Evolutionary conservation across 257 asterid genomes (phyloP), one percentile per base, ranked within the genome.

Genomic region (Apocynum venetum): DNA sequence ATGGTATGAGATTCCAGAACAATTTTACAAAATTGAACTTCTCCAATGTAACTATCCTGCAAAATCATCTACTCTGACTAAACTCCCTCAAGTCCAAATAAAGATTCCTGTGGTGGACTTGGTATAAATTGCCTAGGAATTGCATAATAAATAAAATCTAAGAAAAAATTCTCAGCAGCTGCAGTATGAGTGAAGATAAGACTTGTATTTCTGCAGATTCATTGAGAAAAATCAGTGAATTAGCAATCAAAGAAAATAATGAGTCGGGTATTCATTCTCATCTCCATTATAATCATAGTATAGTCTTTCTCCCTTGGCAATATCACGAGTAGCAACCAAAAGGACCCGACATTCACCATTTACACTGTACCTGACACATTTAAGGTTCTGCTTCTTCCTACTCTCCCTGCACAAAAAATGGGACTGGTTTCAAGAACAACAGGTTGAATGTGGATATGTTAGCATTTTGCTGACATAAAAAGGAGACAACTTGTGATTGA

Each of bases 181-280:
- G 81, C 60, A 43, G 66, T 48, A 31, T 70, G 70, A 20, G 17
- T 72, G 66, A 41, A 67, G 71, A 84, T 56, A 82, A 63, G 79
- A 78, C 76, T 79, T 72, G 64, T 81, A 51, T 36, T 70, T 80
- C 80, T 80, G 75, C 72, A 63, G 51, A 66, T 59, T 67, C 71
- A 52, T 49, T 48, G 20, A 59, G 76, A 60, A 73, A 76, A 49
- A 79, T 78, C 44, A 55, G 72, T 12, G 76, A 71, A 48, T 35
- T 40, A 36, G 38, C 48, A 52, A 38, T 48, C 31, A 49, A 25
- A n/a, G 53, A 73, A 46, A 48, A 87, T 88, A 78, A 74, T 91
- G 93, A 63, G 98, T 93, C 20, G 98, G 98, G 72, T 93, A 93
- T 79, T 90, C 98, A 71, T 90, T 87, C 86, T 93, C 98, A 80